Percentiles rank a stretch among this genome's conserved stretches.
Conservation (phyloP, 805 yeast species). For the Wickerhamiella qilinensis region DNA sequence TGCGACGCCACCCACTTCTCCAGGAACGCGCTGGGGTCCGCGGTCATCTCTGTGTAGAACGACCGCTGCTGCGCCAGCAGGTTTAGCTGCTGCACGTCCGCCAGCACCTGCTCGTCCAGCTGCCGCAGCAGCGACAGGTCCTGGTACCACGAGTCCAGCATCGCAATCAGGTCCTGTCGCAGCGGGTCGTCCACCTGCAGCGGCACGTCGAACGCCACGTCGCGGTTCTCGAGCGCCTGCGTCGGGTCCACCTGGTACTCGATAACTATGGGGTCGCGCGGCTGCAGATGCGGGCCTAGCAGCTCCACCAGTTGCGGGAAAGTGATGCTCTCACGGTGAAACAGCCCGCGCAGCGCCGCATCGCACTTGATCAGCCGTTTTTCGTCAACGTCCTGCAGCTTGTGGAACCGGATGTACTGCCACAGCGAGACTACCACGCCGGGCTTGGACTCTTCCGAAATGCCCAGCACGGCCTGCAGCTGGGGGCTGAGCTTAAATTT, state of each 20-base stretch:
- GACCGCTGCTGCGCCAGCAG: conserved; percentile 48
- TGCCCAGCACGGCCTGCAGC: conserved; percentile 57
- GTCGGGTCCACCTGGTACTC: conserved; percentile 67
- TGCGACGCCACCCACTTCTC: conserved; percentile 65
- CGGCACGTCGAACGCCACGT: conserved; percentile 59
- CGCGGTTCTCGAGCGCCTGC: conserved; percentile 59
- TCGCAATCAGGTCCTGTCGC: conserved; percentile 22
- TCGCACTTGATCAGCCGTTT: conserved; percentile 38
- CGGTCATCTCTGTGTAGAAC: conserved; percentile 57
- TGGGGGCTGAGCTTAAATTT: conserved; percentile 47
- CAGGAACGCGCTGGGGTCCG: conserved; percentile 64
- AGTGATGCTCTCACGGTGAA: conserved; percentile 34
- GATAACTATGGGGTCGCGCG: conserved; percentile 63
- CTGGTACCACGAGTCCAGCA: conserved; percentile 25
- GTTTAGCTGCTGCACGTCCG: conserved; percentile 35
- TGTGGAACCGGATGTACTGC: conserved; percentile 58
- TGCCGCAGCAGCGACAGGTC: conserved; percentile 28
- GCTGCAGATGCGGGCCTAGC: conserved; percentile 49
- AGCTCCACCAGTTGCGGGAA: conserved; percentile 60
- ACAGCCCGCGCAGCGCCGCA: conserved; percentile 28
- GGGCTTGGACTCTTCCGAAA: conserved; percentile 66
- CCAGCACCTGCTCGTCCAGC: conserved; percentile 29
- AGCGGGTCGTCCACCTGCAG: conserved; percentile 31
- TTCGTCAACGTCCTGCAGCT: conserved; percentile 42
- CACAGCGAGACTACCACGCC: conserved; percentile 66